Conservation (phyloP, 75 land plant species). For the Azolla pinnata region DNA sequence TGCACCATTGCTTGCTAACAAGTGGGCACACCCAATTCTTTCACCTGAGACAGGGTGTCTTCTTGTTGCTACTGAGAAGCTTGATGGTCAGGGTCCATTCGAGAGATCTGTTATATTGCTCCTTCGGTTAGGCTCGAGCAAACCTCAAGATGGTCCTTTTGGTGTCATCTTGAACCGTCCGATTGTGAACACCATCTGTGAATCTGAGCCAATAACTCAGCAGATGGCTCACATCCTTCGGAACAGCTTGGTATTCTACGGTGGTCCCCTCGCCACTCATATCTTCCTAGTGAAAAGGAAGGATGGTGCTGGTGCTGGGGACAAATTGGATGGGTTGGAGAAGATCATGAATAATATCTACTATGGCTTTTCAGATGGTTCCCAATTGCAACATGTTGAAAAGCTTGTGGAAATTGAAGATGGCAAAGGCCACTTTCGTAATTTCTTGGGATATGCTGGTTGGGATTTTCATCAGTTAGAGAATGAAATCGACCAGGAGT, state of each 20-base stretch:
- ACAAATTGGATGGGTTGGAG: conserved; percentile 41
- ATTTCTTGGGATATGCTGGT: conserved; percentile 82
- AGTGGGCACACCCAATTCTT: conserved; percentile 85
- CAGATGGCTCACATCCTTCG: conserved; percentile 53
- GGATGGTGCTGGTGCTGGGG: conserved; percentile 21
- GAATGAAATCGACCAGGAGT: conserved; percentile 60
- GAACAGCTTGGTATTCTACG: conserved; percentile 59
- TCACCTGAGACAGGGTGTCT: conserved; percentile 74
- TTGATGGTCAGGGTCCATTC: conserved; percentile 59
- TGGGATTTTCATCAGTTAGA: conserved; percentile 78
- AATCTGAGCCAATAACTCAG: conserved; percentile 46
- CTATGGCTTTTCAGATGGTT: conserved; percentile 53
- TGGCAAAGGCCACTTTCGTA: conserved; percentile 81
- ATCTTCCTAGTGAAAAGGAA: conserved; percentile 45
- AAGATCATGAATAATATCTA: conserved; percentile 64
- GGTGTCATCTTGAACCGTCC: conserved; percentile 79
- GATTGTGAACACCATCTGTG: conserved; percentile 50
- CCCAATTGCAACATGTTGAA: too few species aligned
- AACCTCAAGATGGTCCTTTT: conserved; percentile 67
- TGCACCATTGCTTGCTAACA: conserved; percentile 19
- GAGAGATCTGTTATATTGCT: conserved; percentile 75
- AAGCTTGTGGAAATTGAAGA: too few species aligned
- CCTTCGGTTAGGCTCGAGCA: conserved; percentile 56
- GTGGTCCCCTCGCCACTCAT: conserved; percentile 80
- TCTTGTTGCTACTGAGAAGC: conserved; percentile 82